Percentiles rank a stretch among this genome's conserved stretches.
Conservation (phyloP, 352 stramenopile species). For the Phytopythium mirpurense region DNA sequence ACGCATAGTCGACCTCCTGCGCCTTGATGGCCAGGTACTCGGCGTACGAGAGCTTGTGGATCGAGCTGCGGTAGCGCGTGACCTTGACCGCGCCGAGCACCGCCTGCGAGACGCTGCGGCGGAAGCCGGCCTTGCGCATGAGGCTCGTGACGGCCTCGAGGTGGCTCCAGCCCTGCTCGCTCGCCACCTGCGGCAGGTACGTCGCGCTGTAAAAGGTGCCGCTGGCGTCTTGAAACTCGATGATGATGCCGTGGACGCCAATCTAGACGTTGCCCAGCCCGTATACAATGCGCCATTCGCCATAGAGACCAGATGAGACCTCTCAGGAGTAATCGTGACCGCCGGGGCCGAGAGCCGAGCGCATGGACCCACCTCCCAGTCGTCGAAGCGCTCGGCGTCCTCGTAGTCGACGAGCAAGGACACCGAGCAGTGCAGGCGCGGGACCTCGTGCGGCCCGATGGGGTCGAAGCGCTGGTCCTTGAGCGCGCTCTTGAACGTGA, state of each 20-base stretch:
- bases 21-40: slow-evolving; percentile 72
- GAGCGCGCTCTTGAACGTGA: slow-evolving; percentile 80
- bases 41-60: slow-evolving; percentile 77
- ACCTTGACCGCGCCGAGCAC: slow-evolving; percentile 65
- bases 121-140: slow-evolving; percentile 75
- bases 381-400: slow-evolving; percentile 64
- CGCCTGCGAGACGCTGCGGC: slow-evolving; percentile 38
- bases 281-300: too few relatives aligned
- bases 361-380: slow-evolving; percentile 55
- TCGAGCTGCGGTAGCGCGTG: slow-evolving; percentile 77
- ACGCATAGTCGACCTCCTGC: slow-evolving; percentile 6
- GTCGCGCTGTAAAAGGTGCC: slow-evolving; percentile 60
- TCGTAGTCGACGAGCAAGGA: slow-evolving; percentile 82
- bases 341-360: not conserved
- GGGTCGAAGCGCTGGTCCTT: slow-evolving; percentile 74
- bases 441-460: slow-evolving; percentile 60
- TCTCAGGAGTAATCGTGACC: too few relatives aligned
- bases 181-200: slow-evolving; percentile 72
- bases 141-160: slow-evolving; percentile 72
- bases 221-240: slow-evolving; percentile 58
- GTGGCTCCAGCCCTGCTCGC: slow-evolving; percentile 70
- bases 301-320: too few relatives aligned
- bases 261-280: slow-evolving; percentile 22
- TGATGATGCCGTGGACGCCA: slow-evolving; percentile 74
- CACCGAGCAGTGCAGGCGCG: slow-evolving; percentile 67